These are phyloP conservation scores for Xylaria polymorpha DNA, from an alignment of 2,329 filamentous ascomycete species.

Conservation along the genomic window DNA sequence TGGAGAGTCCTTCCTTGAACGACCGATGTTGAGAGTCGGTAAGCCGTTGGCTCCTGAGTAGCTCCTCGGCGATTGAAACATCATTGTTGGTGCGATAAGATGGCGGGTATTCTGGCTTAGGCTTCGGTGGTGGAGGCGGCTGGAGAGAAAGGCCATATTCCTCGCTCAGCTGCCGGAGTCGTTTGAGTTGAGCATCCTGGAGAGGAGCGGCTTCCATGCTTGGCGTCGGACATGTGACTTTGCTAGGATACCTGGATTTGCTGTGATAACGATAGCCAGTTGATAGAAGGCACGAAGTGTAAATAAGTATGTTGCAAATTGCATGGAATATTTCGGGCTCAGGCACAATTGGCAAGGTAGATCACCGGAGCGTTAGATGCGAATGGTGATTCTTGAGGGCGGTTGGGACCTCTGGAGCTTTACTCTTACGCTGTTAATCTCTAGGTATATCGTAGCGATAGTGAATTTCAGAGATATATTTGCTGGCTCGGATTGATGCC, in stretches of 20 bases:
- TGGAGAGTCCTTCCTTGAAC: slow-evolving; percentile 56
- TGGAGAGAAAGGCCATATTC: slow-evolving; percentile 62
- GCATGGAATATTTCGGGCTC: slow-evolving; percentile 4
- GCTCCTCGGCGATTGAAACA: slow-evolving; percentile 64
- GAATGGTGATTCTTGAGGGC: neutral
- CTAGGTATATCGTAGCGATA: neutral
- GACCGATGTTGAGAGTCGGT: slow-evolving; percentile 50
- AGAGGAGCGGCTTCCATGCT: slow-evolving; percentile 44
- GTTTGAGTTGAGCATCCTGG: slow-evolving; percentile 56
- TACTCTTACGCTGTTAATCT: neutral
- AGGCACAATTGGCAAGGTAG: slow-evolving; percentile 7
- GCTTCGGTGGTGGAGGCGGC: slow-evolving; percentile 53
- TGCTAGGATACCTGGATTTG: neutral
- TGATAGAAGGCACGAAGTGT: neutral
- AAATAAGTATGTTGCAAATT: slow-evolving; percentile 13
- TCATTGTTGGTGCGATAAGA: slow-evolving; percentile 61
- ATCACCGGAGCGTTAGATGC: slow-evolving; percentile 8
- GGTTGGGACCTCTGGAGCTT: neutral
- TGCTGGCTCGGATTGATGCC: neutral
- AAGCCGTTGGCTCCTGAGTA: slow-evolving; percentile 60
- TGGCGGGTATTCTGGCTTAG: slow-evolving; percentile 56
- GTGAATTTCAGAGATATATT: neutral
- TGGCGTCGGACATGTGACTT: slow-evolving; percentile 18
- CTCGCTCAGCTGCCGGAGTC: slow-evolving; percentile 62
- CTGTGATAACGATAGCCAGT: neutral